Base-by-base conservation (phyloP, 108 stramenopile genomes). In the Stephanodiscus minutulus region DNA sequence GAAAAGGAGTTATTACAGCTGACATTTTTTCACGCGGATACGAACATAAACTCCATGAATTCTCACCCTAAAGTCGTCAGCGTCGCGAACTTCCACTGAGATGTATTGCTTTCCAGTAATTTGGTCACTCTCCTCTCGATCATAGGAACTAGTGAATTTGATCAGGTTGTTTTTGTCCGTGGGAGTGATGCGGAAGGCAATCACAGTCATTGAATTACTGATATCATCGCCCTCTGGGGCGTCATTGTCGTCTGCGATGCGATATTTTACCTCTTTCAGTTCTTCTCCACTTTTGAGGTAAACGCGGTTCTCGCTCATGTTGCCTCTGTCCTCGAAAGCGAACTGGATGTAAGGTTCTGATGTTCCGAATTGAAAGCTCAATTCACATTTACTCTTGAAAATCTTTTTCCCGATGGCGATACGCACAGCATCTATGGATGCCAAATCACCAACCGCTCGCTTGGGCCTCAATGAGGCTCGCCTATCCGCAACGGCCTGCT, bases 401-500 rank as follows among this genome's bases (percentile, higher is more conserved):
- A 87, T 73, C 66, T 78, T 76, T 21, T 80, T 72, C 18, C 83
- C 85, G 8, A 89, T 66, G 43, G 82, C 73, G 46, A 89, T 81
- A 12, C 88, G 83, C 46, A 61, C 81, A 12, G 83, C 72, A 24
- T 83, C 79, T 21, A 85, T 81, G 28, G 41, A 55, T 47, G 52
- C 29, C 5, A 60, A 24, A 41, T 81, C 73, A 20, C 80, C 80
- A 36, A 50, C 50, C 33, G 74, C 66, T 36, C 67, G 61, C 20
- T n/a, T 47, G 0, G 7, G 8, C 11, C 52, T 54, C 18, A 54
- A n/a, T 24, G 27, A 27, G 20, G 50, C 28, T n/a, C 50, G 39
- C 7, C 18, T 28, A n/a, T 27, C 50, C 24, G 47, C 33, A 13
- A 43, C 21, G 39, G 37, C 33, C 20, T 33, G 49, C 64, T n/a